phyloP scores from a whole-genome alignment of 129 eudicot genomes.

The Helianthus annuus region HanXRQr2.0-SUNRISE NC_035436.2:206009771-206010270 shows the following conservation, averaged over 20 bases:
- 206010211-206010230: too few relatives aligned
- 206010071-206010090: background rate
- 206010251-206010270: too few relatives aligned
- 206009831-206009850: constrained; percentile 98
- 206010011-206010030: background rate
- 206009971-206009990: background rate
- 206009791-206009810: constrained; percentile 7
- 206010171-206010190: too few relatives aligned
- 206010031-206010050: background rate
- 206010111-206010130: background rate
- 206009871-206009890: constrained; percentile 99
- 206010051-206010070: constrained; percentile 5
- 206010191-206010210: too few relatives aligned
- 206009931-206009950: constrained; percentile 97
- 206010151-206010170: too few relatives aligned
- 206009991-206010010: background rate
- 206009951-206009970: constrained; percentile 59
- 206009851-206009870: constrained; percentile 99
- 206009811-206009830: constrained; percentile 89
- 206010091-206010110: background rate
- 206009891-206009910: constrained; percentile 99
- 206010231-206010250: too few relatives aligned
- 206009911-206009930: constrained; percentile 91
- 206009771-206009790: constrained; percentile 15
- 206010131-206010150: too few relatives aligned